Evolutionary conservation across 148 eudicot species (phyloP).

Genomic region (Cornus suecica): DNA sequence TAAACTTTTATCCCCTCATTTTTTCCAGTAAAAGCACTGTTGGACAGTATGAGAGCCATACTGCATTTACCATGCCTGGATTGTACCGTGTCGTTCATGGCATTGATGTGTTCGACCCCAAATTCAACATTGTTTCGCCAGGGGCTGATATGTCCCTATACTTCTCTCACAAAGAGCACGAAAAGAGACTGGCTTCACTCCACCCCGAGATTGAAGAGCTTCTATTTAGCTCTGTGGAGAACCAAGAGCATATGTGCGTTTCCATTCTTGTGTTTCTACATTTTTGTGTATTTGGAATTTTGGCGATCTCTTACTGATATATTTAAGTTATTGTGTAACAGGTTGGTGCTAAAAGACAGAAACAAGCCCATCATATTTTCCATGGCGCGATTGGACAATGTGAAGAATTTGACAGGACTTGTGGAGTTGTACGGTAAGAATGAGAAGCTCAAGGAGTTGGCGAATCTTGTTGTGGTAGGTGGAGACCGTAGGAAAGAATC

Average conservation of each 20-base stretch:
- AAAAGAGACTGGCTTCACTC: constrained; percentile 67
- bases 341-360: constrained; percentile 78
- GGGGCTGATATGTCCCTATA: constrained; percentile 89
- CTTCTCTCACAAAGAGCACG: constrained; percentile 76
- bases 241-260: constrained; percentile 80
- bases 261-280: not conserved
- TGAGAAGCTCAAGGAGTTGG: constrained; percentile 62
- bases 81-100: constrained; percentile 97
- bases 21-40: constrained; percentile 84
- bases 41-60: constrained; percentile 95
- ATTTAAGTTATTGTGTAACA: constrained; percentile 1
- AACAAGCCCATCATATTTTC: constrained; percentile 91
- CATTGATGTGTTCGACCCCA: constrained; percentile 91
- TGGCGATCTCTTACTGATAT: too few species aligned
- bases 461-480: constrained; percentile 95
- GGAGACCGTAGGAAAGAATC: constrained; percentile 96
- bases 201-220: constrained; percentile 92
- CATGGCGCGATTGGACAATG: constrained; percentile 93
- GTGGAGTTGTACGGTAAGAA: constrained; percentile 92
- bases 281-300: not conserved
- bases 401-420: constrained; percentile 90
- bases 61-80: constrained; percentile 86
- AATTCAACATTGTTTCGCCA: constrained; percentile 94
- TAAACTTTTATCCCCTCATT: not conserved
- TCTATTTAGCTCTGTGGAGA: constrained; percentile 69